A percentile compares a stretch with the other conserved stretches of the same genome.
These are phyloP conservation scores for Gnaphalium uliginosum DNA, from an alignment of 129 eudicot genomes.

Conservation along the genomic window DNA sequence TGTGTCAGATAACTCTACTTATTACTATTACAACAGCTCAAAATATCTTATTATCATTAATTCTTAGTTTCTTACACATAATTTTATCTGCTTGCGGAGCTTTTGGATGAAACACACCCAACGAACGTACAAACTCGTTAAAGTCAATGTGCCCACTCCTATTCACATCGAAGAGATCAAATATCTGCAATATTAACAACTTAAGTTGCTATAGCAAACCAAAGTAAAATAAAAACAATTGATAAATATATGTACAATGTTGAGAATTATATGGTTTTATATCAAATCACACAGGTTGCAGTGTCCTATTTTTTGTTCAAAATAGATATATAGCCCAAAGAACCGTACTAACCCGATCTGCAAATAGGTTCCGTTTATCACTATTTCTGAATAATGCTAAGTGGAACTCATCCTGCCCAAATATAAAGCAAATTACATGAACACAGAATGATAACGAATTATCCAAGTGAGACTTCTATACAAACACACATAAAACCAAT, in stretches of 20 bases:
- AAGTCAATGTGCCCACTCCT: constrained; percentile 52
- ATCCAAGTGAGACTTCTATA: background rate
- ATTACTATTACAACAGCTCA: background rate
- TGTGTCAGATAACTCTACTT: constrained; percentile 20
- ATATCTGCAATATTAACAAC: constrained; percentile 34
- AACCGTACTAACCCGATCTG: constrained; percentile 46
- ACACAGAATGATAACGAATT: background rate
- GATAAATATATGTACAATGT: background rate
- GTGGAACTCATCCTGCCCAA: constrained; percentile 57
- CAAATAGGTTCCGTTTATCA: constrained; percentile 45
- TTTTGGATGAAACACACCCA: constrained; percentile 59
- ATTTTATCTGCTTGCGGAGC: constrained; percentile 59
- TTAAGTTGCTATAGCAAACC: constrained; percentile 5
- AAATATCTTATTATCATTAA: background rate
- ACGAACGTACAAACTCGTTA: constrained; percentile 55
- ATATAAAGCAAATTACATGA: constrained; percentile 14
- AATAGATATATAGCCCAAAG: constrained; percentile 1
- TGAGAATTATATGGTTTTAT: background rate
- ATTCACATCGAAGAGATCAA: constrained; percentile 51
- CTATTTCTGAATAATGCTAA: constrained; percentile 48
- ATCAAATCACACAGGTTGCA: background rate
- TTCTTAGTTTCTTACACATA: constrained; percentile 36
- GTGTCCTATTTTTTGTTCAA: background rate
- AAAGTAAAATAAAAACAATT: background rate
- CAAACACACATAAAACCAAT: background rate